phyloP scores from a whole-genome alignment of 2,329 filamentous ascomycete species.

The Daldinia eschscholtzii region DNA sequence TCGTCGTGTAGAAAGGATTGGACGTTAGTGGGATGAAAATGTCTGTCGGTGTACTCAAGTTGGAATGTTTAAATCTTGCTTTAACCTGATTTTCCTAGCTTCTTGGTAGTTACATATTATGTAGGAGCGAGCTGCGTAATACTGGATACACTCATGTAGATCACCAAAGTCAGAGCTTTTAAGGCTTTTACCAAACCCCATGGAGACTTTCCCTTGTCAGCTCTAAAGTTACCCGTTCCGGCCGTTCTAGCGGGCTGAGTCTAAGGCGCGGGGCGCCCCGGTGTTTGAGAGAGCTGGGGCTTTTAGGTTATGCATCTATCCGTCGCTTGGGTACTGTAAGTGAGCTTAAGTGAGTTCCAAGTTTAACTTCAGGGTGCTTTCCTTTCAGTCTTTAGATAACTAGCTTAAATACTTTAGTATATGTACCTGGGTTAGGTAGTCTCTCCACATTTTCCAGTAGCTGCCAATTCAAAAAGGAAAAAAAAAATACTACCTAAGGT shows the following conservation, averaged over 20 bases:
- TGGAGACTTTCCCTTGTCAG: slow-evolving; percentile 10
- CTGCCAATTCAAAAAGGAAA: not conserved
- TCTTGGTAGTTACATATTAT: not conserved
- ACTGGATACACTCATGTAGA: slow-evolving; percentile 11
- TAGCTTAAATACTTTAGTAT: not conserved
- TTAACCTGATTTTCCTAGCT: slow-evolving; percentile 6
- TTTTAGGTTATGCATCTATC: slow-evolving; percentile 41
- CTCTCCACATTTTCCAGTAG: not conserved
- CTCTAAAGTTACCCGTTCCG: slow-evolving; percentile 25
- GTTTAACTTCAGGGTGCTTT: not conserved
- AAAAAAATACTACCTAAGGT: not conserved
- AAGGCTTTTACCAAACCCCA: not conserved
- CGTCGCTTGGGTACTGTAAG: slow-evolving; percentile 11
- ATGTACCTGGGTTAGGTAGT: not conserved
- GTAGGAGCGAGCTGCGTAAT: not conserved
- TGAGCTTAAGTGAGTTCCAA: not conserved
- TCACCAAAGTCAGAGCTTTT: not conserved
- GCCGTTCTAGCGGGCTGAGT: slow-evolving; percentile 36
- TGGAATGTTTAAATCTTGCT: not conserved
- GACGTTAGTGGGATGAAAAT: slow-evolving; percentile 1
- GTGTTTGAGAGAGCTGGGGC: slow-evolving; percentile 31
- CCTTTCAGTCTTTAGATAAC: too few species aligned
- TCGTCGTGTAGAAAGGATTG: not conserved
- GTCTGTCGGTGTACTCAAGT: not conserved
- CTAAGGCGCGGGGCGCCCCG: slow-evolving; percentile 37